phyloP scores from a whole-genome alignment of 129 eudicot species.

The Arctium minus region DNA sequence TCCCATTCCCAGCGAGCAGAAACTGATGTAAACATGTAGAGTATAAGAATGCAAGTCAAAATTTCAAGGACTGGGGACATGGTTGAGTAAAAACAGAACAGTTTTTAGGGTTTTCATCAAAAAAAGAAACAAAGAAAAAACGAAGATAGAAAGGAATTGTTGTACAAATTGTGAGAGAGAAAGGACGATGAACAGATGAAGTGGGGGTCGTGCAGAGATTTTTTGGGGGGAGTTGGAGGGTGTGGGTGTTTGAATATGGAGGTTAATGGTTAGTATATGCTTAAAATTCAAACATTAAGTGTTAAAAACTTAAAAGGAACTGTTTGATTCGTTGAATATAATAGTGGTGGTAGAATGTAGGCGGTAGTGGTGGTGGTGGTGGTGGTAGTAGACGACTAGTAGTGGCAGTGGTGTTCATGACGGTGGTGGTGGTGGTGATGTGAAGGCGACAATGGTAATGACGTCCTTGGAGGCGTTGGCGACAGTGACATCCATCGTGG shows the following conservation, averaged over 20 bases:
- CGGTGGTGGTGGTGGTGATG: too few relatives aligned
- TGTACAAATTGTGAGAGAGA: not conserved
- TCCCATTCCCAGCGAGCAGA: conserved; percentile 17
- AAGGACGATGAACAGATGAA: not conserved
- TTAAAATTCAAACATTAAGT: too few relatives aligned
- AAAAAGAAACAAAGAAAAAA: not conserved
- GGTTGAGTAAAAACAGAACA: not conserved
- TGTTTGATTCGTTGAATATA: too few relatives aligned
- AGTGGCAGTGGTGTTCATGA: too few relatives aligned
- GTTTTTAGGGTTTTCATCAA: conserved; percentile 8
- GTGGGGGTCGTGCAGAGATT: not conserved
- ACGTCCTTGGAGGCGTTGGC: too few relatives aligned
- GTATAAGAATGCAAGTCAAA: conserved; percentile 13
- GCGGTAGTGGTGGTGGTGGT: too few relatives aligned
- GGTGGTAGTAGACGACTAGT: too few relatives aligned
- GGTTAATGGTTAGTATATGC: too few relatives aligned
- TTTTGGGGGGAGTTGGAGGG: not conserved
- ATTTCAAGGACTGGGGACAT: not conserved
- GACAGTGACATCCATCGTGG: too few relatives aligned
- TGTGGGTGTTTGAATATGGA: not conserved
- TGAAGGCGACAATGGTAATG: too few relatives aligned
- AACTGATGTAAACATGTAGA: conserved; percentile 18
- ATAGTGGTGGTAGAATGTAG: too few relatives aligned
- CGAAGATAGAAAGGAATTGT: not conserved
- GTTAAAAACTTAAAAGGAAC: too few relatives aligned